Conservation (phyloP, 208 protist genomes). For the Leishmania tarentolae region DNA sequence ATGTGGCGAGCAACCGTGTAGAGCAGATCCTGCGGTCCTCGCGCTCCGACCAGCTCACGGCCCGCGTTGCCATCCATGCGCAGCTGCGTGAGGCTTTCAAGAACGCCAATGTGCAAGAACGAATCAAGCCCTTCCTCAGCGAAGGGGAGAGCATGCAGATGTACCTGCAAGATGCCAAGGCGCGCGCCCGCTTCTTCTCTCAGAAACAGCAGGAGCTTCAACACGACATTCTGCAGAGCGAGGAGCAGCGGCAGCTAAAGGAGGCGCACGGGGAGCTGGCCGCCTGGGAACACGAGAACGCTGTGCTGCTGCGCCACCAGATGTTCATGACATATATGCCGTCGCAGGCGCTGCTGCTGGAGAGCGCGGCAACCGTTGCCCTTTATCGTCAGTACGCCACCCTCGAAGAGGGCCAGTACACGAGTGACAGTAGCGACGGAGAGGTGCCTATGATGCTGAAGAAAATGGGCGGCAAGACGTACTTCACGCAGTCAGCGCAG, state of each 20-base stretch:
- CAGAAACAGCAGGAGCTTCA: constrained; percentile 74
- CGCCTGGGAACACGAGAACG: constrained; percentile 80
- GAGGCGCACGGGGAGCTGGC: constrained; percentile 77
- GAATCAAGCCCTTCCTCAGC: constrained; percentile 61
- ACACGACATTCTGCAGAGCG: constrained; percentile 55
- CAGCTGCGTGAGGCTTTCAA: constrained; percentile 79
- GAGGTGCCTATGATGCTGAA: constrained; percentile 71
- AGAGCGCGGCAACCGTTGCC: constrained; percentile 79
- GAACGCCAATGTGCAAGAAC: constrained; percentile 51
- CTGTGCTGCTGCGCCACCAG: constrained; percentile 78
- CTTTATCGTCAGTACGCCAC: constrained; percentile 86
- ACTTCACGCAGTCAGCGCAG: constrained; percentile 67
- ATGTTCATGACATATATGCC: constrained; percentile 89
- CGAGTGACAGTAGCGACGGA: constrained; percentile 78
- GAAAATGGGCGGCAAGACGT: constrained; percentile 69
- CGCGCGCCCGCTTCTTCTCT: constrained; percentile 78
- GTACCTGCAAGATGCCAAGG: constrained; percentile 57
- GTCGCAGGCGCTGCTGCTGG: constrained; percentile 71
- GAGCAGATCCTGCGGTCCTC: constrained; percentile 51
- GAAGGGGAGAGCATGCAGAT: constrained; percentile 48
- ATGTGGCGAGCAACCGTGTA: constrained; percentile 51
- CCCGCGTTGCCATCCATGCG: constrained; percentile 76
- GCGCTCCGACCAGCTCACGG: constrained; percentile 63
- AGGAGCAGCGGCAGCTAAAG: constrained; percentile 67
- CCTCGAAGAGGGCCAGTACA: constrained; percentile 77